A percentile compares a stretch with the other conserved stretches of the same genome.
phyloP scores from a whole-genome alignment of 2,329 filamentous ascomycete genomes.

The Aspergillus ibericus region DNA sequence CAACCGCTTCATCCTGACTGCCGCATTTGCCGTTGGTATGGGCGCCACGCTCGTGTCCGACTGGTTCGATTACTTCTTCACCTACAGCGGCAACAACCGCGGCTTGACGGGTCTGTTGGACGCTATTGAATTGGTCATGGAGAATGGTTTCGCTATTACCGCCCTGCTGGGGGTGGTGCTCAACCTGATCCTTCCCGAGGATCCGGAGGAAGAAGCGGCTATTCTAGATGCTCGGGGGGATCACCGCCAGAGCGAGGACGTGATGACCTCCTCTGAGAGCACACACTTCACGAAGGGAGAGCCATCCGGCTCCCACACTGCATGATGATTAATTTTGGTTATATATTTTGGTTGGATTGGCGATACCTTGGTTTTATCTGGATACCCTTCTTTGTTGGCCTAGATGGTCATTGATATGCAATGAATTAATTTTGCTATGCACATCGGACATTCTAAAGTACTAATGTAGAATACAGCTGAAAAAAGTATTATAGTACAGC shows the following conservation, averaged over 20 bases:
- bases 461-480: background rate
- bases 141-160: slow-evolving; percentile 62
- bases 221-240: slow-evolving; percentile 26
- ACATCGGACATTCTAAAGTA: background rate
- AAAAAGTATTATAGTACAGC: background rate
- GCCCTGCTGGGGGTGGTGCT: slow-evolving; percentile 71
- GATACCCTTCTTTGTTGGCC: background rate
- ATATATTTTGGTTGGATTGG: background rate
- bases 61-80: slow-evolving; percentile 51
- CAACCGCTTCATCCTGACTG: slow-evolving; percentile 67
- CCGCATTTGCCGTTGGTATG: slow-evolving; percentile 61
- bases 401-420: background rate
- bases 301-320: background rate
- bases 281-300: background rate
- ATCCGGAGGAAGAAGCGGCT: slow-evolving; percentile 65
- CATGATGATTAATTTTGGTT: background rate
- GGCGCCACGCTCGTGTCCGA: slow-evolving; percentile 50
- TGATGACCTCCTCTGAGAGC: background rate
- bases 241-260: slow-evolving; percentile 17
- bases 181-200: slow-evolving; percentile 71
- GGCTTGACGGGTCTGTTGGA: slow-evolving; percentile 61
- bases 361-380: background rate
- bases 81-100: slow-evolving; percentile 58
- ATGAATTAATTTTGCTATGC: background rate
- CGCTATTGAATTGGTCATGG: slow-evolving; percentile 65